Percentiles rank a stretch among this genome's conserved stretches.
phyloP scores from a whole-genome alignment of 257 asterid genomes.

The Nicotiana attenuata region DNA sequence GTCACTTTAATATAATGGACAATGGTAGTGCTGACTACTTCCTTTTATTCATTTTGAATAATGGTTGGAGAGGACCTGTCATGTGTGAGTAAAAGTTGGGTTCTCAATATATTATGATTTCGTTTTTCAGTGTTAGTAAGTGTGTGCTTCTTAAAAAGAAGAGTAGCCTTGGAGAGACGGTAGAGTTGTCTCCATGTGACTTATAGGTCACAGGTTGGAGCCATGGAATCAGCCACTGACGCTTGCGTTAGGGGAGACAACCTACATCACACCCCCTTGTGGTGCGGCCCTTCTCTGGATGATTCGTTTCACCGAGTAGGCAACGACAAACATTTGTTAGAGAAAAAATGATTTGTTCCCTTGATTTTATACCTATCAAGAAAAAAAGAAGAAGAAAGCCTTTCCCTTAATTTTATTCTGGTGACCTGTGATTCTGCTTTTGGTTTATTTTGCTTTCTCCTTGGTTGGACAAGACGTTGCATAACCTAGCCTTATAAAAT shows the following conservation, averaged over 20 bases:
- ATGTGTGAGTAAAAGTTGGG: background rate
- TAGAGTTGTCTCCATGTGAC: no score
- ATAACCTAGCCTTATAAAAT: background rate
- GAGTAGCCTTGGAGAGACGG: no score
- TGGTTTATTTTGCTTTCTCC: background rate
- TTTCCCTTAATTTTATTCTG: background rate
- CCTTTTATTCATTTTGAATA: background rate
- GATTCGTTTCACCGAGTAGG: no score
- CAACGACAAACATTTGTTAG: background rate
- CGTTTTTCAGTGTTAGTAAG: no score
- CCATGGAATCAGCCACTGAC: no score
- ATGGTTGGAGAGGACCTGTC: background rate
- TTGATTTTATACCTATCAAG: background rate
- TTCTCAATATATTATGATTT: background rate
- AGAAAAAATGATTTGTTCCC: background rate
- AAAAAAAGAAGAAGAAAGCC: background rate
- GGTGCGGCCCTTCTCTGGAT: no score
- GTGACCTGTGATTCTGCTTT: background rate
- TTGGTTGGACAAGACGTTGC: background rate
- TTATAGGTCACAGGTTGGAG: no score
- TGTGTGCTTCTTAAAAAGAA: background rate
- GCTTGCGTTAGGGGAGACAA: no score
- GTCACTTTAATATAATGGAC: background rate
- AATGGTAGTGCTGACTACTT: background rate
- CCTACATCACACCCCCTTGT: no score